phyloP scores from a whole-genome alignment of 2,329 filamentous ascomycete genomes.

The Neopestalotiopsis sp. region DNA sequence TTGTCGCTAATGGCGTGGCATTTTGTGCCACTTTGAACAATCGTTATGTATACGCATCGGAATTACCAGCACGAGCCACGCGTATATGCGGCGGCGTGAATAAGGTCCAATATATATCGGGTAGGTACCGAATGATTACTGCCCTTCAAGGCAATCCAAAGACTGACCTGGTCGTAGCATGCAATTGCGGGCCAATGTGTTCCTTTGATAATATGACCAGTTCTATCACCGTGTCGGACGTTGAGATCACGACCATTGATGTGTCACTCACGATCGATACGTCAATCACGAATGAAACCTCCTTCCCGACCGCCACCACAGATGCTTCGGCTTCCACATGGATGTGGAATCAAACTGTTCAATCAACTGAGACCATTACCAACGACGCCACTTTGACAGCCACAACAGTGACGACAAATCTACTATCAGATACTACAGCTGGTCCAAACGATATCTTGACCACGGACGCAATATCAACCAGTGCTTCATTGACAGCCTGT shows the following conservation, averaged over 20 bases:
- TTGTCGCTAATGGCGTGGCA: background rate
- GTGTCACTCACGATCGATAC: background rate
- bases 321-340: background rate
- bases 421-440: background rate
- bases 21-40: constrained; percentile 7
- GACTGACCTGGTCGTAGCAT: background rate
- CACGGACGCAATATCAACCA: background rate
- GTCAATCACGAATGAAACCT: background rate
- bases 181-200: background rate
- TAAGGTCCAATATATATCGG: constrained; percentile 5
- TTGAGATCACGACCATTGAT: background rate
- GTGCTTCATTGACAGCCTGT: background rate
- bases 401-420: background rate
- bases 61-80: constrained; percentile 10
- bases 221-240: background rate
- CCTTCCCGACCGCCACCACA: background rate
- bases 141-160: background rate
- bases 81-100: constrained; percentile 3
- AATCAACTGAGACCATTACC: background rate
- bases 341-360: background rate
- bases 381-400: background rate
- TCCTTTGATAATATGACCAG: background rate
- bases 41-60: constrained; percentile 14
- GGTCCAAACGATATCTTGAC: background rate
- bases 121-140: background rate